Conservation (phyloP, 495 filamentous ascomycete genomes). For the Xylaria cubensis region DNA sequence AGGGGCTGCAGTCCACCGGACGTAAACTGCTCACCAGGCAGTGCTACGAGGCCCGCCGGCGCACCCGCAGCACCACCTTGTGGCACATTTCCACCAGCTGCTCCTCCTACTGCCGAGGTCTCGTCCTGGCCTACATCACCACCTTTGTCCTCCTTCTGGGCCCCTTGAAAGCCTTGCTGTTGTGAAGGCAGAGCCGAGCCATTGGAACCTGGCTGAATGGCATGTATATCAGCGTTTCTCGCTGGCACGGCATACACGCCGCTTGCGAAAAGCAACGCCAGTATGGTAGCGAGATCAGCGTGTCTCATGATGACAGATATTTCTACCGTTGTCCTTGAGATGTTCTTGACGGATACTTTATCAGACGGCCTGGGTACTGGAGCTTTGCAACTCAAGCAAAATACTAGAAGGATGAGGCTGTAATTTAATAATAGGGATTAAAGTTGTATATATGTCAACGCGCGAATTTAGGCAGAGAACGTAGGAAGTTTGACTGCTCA, state of each 20-base stretch:
- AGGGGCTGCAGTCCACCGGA: constrained; percentile 11
- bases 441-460: constrained; percentile 10
- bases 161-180: neutral
- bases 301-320: constrained; percentile 16
- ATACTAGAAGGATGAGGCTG: neutral
- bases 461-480: constrained; percentile 25
- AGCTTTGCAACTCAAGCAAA: too few relatives aligned
- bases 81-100: neutral
- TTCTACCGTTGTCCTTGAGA: neutral
- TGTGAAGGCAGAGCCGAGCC: neutral
- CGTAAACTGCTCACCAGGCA: constrained; percentile 17
- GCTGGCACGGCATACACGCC: constrained; percentile 13
- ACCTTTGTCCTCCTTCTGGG: neutral
- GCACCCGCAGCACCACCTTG: neutral
- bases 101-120: neutral
- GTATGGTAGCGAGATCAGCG: neutral
- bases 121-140: neutral
- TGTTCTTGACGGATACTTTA: neutral
- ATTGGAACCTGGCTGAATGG: neutral
- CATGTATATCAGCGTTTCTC: neutral
- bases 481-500: constrained; percentile 34
- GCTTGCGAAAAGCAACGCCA: constrained; percentile 6
- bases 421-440: constrained; percentile 18
- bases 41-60: constrained; percentile 9
- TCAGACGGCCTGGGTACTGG: neutral